Percentiles rank a stretch among this genome's conserved stretches.
These are phyloP conservation scores for Bjerkandera adusta DNA, from an alignment of 1,284 basidiomycete species.

Conservation along the genomic window DNA sequence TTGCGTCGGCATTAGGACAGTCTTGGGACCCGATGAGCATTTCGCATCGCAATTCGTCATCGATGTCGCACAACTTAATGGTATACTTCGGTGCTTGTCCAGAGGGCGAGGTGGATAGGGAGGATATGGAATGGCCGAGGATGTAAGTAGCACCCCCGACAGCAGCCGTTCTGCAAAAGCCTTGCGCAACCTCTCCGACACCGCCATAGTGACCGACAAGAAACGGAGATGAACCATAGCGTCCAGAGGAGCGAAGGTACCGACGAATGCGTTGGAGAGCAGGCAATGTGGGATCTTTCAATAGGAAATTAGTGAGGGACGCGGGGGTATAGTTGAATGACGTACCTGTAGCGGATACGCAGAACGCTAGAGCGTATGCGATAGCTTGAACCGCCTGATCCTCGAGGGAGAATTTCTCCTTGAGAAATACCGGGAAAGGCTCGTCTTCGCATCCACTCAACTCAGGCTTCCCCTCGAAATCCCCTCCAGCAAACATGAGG, in stretches of 20 bases:
- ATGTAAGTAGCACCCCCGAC: constrained; percentile 87
- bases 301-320: background rate
- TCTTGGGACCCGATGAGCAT: constrained; percentile 43
- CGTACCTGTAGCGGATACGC: constrained; percentile 51
- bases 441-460: constrained; percentile 53
- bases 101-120: constrained; percentile 32
- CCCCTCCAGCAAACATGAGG: constrained; percentile 74
- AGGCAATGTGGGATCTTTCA: constrained; percentile 59
- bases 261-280: constrained; percentile 66
- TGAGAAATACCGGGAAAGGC: constrained; percentile 63
- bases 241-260: constrained; percentile 80
- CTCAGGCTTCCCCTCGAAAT: constrained; percentile 67
- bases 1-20: constrained; percentile 18
- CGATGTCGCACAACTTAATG: constrained; percentile 60
- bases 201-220: constrained; percentile 95
- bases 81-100: constrained; percentile 34
- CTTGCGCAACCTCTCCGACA: constrained; percentile 88
- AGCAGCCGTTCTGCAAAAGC: constrained; percentile 87
- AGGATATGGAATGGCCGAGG: constrained; percentile 61
- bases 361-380: constrained; percentile 73
- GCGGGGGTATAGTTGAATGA: background rate
- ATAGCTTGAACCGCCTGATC: constrained; percentile 58
- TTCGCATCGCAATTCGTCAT: constrained; percentile 46
- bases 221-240: constrained; percentile 90
- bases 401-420: constrained; percentile 60